A percentile compares a stretch with the other conserved stretches of the same genome.
These are phyloP conservation scores for Ligustrum vulgare DNA, from an alignment of 257 asterid genomes.

Conservation along the genomic window DNA sequence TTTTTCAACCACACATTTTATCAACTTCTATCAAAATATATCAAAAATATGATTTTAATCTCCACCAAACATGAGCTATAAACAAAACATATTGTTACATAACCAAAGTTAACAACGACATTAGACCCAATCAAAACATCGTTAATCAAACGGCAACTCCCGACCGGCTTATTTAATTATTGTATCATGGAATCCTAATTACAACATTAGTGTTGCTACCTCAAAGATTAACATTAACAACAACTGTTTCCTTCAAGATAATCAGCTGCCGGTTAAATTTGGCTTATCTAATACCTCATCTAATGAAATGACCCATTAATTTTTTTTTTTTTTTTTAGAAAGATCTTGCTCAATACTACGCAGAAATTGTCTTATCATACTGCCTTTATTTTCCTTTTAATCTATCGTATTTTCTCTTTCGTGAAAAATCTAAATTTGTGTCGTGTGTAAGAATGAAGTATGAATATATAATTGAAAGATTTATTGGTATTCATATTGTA, in stretches of 20 bases:
- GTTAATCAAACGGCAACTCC: constrained; percentile 29
- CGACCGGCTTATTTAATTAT: constrained; percentile 40
- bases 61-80: too few relatives aligned
- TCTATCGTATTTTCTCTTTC: background rate
- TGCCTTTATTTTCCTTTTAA: background rate
- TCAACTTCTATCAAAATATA: too few relatives aligned
- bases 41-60: too few relatives aligned
- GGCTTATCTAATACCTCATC: constrained; percentile 15
- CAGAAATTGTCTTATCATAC: background rate
- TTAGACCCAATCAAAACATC: constrained; percentile 23
- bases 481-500: too few relatives aligned
- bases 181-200: constrained; percentile 12
- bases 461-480: too few relatives aligned
- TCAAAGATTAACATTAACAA: constrained; percentile 11
- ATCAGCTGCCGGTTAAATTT: constrained; percentile 23
- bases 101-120: constrained; percentile 42
- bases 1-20: too few relatives aligned
- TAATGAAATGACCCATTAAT: constrained; percentile 23
- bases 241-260: background rate
- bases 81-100: background rate
- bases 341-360: background rate
- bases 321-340: background rate
- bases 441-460: background rate
- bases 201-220: constrained; percentile 17
- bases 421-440: background rate